phyloP scores from a whole-genome alignment of 1,284 basidiomycete genomes.

The Pseudozyma tsukubaensis region DNA sequence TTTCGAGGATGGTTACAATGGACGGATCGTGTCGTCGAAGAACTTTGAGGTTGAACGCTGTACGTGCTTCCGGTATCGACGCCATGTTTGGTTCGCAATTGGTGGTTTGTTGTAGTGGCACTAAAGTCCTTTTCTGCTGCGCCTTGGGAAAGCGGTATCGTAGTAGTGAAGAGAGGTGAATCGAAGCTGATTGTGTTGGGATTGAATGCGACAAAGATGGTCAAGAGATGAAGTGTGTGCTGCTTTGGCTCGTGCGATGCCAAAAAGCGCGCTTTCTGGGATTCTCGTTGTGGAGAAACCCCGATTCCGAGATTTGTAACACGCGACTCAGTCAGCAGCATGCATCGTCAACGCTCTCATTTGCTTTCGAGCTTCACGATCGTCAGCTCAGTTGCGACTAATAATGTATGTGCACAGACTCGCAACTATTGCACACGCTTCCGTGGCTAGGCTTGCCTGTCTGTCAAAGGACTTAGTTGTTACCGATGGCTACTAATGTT shows the following conservation, averaged over 20 bases:
- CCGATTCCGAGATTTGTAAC: neutral
- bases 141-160: no score
- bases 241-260: constrained; percentile 29
- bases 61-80: constrained; percentile 39
- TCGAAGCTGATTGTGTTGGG: no score
- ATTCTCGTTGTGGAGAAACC: constrained; percentile 13
- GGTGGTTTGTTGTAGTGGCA: neutral
- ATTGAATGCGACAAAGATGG: neutral
- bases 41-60: constrained; percentile 79
- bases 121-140: neutral
- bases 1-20: constrained; percentile 82
- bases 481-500: no score
- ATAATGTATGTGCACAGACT: no score
- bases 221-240: neutral
- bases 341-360: neutral
- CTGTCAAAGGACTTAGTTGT: no score
- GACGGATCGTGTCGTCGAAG: constrained; percentile 82
- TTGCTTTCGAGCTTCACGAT: neutral
- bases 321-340: neutral
- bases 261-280: constrained; percentile 11
- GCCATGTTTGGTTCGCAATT: constrained; percentile 11
- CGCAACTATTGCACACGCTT: no score
- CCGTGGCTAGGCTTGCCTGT: no score
- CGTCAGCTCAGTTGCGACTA: no score
- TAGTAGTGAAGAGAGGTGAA: no score